Evolutionary conservation across 2,329 filamentous ascomycete species (phyloP).

Genomic region (Penicillium digitatum): DNA sequence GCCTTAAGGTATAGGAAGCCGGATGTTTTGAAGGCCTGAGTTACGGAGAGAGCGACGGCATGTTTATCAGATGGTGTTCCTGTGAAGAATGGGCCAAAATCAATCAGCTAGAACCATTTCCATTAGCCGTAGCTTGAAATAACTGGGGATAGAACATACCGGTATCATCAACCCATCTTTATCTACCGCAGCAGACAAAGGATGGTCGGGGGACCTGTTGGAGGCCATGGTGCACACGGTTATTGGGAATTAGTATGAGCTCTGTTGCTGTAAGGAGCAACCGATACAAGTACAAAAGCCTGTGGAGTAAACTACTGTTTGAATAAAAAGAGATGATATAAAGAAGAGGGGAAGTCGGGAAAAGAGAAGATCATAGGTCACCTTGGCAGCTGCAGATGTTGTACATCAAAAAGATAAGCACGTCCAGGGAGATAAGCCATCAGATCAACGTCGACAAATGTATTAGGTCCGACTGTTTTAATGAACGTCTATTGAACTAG

Average conservation of each 20-base stretch:
- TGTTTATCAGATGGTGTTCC: slow-evolving; percentile 59
- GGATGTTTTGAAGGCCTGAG: slow-evolving; percentile 75
- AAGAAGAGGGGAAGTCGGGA: slow-evolving; percentile 5
- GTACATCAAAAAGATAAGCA: slow-evolving; percentile 2
- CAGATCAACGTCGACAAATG: not conserved
- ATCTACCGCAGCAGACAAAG: slow-evolving; percentile 36
- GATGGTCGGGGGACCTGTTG: slow-evolving; percentile 10
- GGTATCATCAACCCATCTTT: slow-evolving; percentile 46
- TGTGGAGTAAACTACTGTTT: not conserved
- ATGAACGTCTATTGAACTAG: not conserved
- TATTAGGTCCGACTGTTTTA: not conserved
- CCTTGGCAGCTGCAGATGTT: no score
- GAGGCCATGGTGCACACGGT: not conserved
- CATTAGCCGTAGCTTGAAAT: not conserved
- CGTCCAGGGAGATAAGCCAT: not conserved
- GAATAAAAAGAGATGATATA: not conserved
- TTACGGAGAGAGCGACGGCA: slow-evolving; percentile 65
- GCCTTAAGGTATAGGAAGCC: slow-evolving; percentile 88
- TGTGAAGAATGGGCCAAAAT: slow-evolving; percentile 69
- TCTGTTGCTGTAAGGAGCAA: not conserved
- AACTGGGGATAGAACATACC: slow-evolving; percentile 21
- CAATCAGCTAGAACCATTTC: slow-evolving; percentile 59
- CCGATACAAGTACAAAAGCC: not conserved
- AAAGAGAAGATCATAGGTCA: not conserved
- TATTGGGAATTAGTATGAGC: not conserved